Percentiles rank a stretch among this genome's conserved stretches.
These are phyloP conservation scores for Aegle marmelos DNA, from an alignment of 345 rosid genomes.

Conservation along the genomic window DNA sequence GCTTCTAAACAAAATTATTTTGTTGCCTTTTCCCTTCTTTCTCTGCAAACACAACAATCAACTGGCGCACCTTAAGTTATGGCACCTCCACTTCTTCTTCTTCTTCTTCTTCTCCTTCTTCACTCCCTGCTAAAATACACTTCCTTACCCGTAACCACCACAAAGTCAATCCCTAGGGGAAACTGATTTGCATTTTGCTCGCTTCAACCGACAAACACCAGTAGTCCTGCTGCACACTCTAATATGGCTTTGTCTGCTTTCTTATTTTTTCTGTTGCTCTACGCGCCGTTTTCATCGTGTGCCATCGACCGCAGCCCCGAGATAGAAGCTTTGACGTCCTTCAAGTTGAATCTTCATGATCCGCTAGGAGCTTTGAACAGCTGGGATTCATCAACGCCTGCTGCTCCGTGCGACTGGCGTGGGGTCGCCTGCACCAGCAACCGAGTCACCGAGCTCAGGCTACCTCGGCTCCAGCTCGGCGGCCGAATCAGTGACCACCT, in stretches of 20 bases:
- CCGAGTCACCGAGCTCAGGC: constrained; percentile 68
- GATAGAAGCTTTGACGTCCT: constrained; percentile 68
- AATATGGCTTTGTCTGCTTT: constrained; percentile 1
- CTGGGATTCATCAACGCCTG: constrained; percentile 73
- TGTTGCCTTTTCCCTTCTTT: not conserved
- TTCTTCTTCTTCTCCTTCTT: not conserved
- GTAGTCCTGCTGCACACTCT: not conserved
- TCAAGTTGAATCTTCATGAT: constrained; percentile 68
- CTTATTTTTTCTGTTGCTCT: constrained; percentile 10
- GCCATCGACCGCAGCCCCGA: constrained; percentile 35
- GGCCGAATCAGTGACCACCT: constrained; percentile 65
- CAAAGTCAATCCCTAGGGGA: not conserved
- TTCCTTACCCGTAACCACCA: not conserved
- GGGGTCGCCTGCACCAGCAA: constrained; percentile 55
- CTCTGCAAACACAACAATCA: not conserved
- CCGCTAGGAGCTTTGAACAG: constrained; percentile 64
- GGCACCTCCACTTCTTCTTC: not conserved
- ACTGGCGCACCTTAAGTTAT: not conserved
- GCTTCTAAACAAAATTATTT: not conserved
- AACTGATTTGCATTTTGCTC: not conserved
- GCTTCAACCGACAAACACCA: not conserved
- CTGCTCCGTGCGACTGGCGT: constrained; percentile 95
- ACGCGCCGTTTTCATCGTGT: constrained; percentile 16
- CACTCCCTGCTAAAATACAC: not conserved
- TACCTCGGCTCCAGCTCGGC: constrained; percentile 72